A percentile compares a stretch with the other conserved stretches of the same genome.
phyloP scores from a whole-genome alignment of 2,329 filamentous ascomycete species.

The Huntiella moniliformis region DNA sequence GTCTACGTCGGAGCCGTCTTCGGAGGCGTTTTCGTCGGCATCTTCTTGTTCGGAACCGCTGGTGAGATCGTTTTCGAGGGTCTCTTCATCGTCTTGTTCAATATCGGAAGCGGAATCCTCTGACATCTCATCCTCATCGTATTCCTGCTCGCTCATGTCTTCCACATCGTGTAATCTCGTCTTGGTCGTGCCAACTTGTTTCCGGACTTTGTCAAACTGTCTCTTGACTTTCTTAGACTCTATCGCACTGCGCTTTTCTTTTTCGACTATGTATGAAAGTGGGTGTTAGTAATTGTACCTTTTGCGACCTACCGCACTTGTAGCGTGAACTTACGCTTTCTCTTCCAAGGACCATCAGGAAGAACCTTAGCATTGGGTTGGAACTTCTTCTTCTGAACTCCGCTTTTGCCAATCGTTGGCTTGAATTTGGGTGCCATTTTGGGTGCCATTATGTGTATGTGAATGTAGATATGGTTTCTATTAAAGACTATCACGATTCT shows the following conservation, averaged over 20 bases:
- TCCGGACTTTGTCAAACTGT: conserved; percentile 74
- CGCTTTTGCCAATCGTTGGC: background rate
- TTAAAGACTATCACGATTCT: too few species aligned
- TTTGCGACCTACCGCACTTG: background rate
- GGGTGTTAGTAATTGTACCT: background rate
- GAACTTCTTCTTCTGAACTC: conserved; percentile 9
- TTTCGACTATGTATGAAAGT: conserved; percentile 39
- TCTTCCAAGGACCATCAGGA: conserved; percentile 71
- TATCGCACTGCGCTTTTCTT: conserved; percentile 78
- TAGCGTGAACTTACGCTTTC: conserved; percentile 37
- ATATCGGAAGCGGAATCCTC: conserved; percentile 13
- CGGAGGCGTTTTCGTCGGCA: background rate
- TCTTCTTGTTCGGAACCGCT: conserved; percentile 12
- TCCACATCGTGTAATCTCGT: background rate
- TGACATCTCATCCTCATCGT: conserved; percentile 18
- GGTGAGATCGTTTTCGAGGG: conserved; percentile 17
- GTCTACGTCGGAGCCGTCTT: conserved; percentile 15
- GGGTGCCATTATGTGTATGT: too few species aligned
- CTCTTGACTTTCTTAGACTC: conserved; percentile 88
- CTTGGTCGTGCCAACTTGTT: conserved; percentile 11
- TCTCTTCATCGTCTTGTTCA: conserved; percentile 15
- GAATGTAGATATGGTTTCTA: too few species aligned
- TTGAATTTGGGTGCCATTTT: background rate
- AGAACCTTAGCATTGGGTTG: conserved; percentile 75
- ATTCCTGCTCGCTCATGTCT: background rate